Evolutionary conservation across 225 moss, liverwort and hornwort species (phyloP), one percentile per base, ranked within the genome.

Genomic region (Antitrichia curtipendula): DNA sequence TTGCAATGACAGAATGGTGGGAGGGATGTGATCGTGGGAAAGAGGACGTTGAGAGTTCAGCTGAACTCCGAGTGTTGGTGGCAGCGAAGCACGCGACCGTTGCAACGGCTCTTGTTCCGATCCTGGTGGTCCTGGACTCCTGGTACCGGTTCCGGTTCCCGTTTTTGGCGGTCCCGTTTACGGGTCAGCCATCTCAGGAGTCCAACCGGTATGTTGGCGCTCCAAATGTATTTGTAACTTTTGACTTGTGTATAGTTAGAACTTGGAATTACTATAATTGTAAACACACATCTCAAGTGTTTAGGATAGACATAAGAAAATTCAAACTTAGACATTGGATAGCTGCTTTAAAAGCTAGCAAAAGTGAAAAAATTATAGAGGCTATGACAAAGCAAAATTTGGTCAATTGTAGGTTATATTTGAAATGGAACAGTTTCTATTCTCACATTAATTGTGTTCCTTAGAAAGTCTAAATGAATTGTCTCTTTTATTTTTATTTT

Each of bases 51-150:
- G 38, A 21, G 64, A 24, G 47, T 84, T 86, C 89, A 89, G 89
- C 89, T 89, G 89, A 89, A 89, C 59, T 69, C 52, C 77, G 52
- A 82, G 79, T 43, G 70, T 5, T 68, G 80, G 25, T 68, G 81
- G 65, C 70, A 80, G 89, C 8, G 34, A 59, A 43, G 29, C 43
- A 23, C 81, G 85, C 89, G 86, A 89, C 90, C 90, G 90, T 90
- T 90, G 87, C 90, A 90, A 90, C 90, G 90, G 86, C 83, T 87
- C 86, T 72, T n/a, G 76, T 77, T 61, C 76, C 76, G 71, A 72
- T 45, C 57, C 58, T 34, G 74, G 53, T 11, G 68, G 80, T 71
- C 81, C 25, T 64, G 47, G 53, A 41, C 31, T n/a, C n/a, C 62
- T 7, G 13, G 57, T 43, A 1, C 45, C 8, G 76, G 53, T 23